Conservation (phyloP, 352 stramenopile genomes). For the Globisporangium lucens region DNA sequence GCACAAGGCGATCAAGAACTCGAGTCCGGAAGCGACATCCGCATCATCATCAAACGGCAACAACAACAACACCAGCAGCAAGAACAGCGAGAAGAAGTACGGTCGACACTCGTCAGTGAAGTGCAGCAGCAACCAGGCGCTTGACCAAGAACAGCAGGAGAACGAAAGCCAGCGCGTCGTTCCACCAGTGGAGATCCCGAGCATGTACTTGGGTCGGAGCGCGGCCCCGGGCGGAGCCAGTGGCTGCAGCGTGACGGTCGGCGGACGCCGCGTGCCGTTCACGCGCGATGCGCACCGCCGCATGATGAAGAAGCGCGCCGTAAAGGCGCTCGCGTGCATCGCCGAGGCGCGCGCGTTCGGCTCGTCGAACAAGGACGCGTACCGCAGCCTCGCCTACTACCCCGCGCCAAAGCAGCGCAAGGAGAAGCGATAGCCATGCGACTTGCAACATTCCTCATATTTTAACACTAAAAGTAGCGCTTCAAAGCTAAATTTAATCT, state of each 20-base stretch:
- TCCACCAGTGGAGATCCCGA: constrained; percentile 26
- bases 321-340: constrained; percentile 21
- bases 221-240: background rate
- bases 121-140: background rate
- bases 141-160: background rate
- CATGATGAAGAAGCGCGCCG: constrained; percentile 13
- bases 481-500: background rate
- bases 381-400: constrained; percentile 9
- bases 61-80: background rate
- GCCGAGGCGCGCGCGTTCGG: background rate
- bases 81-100: background rate
- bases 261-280: constrained; percentile 24
- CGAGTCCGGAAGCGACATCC: background rate
- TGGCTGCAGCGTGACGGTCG: constrained; percentile 21
- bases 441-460: background rate
- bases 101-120: background rate
- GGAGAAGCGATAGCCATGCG: constrained; percentile 2
- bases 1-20: constrained; percentile 7
- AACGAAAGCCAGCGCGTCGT: constrained; percentile 17
- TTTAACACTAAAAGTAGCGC: background rate
- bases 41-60: too few species aligned
- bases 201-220: constrained; percentile 20
- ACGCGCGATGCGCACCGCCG: constrained; percentile 25
- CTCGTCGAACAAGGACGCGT: constrained; percentile 8
- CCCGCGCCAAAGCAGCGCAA: constrained; percentile 7